Evolutionary conservation across 352 stramenopile genomes (phyloP), one percentile per base, ranked within the genome.

Genomic region (Pythium scleroteichum): DNA sequence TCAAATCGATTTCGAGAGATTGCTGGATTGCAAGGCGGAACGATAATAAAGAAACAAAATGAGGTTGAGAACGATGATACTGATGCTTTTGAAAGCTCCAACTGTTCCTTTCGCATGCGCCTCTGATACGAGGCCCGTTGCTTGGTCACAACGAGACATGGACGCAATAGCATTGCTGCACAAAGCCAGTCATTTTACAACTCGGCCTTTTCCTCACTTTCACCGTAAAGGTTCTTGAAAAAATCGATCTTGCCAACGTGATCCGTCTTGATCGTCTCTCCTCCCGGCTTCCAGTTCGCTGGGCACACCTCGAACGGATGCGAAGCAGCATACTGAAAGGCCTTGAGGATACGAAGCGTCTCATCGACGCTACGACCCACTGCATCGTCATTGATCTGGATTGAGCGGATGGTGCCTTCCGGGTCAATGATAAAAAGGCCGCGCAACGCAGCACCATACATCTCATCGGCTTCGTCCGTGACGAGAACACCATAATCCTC

Each of bases 361-460:
- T 95, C 82, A 52, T 91, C 82, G 16, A 95, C 84, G 51, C 79
- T 94, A 59, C 86, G 82, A 29, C 86, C 86, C 1, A 92, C 83
- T 8, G 82, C 79, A 50, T 92, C 82, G 44, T 95, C 85, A 64
- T 95, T 92, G 71, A 93, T 90, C 69, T 91, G 80, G 61, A 92
- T 91, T 48, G 81, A 91, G 51, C 83, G 81, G 61, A 95, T 87
- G 40, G 81, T 88, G 61, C 85, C 85, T 26, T 91, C 72, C 14
- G 82, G 82, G 72, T 95, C 85, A 59, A 95, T 93, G 69, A 93
- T 85, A 71, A 93, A 95, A 10, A 93, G 66, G 7, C 84, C 85
- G 33, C 85, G 82, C 48, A 94, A 69, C 13, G 86, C 84, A 2
- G 79, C 84, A 27, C 82, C 84, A 49, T 79, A 87, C 71, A 91